phyloP scores from a whole-genome alignment of 1,284 basidiomycete species.

The Trichosporon sp. region DNA sequence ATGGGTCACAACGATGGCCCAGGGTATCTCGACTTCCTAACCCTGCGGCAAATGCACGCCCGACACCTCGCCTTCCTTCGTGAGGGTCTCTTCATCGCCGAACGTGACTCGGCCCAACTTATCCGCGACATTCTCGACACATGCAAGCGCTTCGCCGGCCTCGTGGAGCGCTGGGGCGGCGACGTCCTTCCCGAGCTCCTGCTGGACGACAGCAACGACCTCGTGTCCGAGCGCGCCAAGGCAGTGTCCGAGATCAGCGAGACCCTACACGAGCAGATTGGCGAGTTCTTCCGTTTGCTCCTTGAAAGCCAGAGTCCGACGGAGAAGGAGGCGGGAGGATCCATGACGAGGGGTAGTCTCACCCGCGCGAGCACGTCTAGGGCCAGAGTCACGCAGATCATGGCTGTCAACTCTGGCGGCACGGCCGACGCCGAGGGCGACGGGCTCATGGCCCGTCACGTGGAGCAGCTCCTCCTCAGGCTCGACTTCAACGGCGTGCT shows the following conservation, averaged over 20 bases:
- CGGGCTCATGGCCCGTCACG: conserved; percentile 69
- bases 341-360: conserved; percentile 26
- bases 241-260: conserved; percentile 70
- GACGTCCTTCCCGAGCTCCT: conserved; percentile 81
- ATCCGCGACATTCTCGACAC: conserved; percentile 74
- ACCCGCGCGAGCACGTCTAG: conserved; percentile 24
- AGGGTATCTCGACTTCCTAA: conserved; percentile 73
- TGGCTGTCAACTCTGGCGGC: conserved; percentile 46
- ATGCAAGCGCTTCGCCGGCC: conserved; percentile 78
- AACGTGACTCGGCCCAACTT: conserved; percentile 65
- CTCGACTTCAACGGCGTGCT: conserved; percentile 83
- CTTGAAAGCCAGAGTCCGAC: conserved; percentile 67
- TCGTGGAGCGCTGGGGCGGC: conserved; percentile 88
- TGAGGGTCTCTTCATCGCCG: conserved; percentile 75
- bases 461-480: conserved; percentile 77
- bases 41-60: conserved; percentile 73
- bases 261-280: conserved; percentile 71
- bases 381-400: conserved; percentile 9
- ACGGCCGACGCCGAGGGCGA: not conserved
- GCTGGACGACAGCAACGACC: conserved; percentile 64
- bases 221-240: conserved; percentile 53
- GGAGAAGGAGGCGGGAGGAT: not conserved
- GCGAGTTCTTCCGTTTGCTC: conserved; percentile 68
- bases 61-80: conserved; percentile 77
- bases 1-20: conserved; percentile 17